These are phyloP conservation scores for Phycomyces blakesleeanus DNA, from an alignment of 192 early-diverging fungal species.

Conservation along the genomic window DNA sequence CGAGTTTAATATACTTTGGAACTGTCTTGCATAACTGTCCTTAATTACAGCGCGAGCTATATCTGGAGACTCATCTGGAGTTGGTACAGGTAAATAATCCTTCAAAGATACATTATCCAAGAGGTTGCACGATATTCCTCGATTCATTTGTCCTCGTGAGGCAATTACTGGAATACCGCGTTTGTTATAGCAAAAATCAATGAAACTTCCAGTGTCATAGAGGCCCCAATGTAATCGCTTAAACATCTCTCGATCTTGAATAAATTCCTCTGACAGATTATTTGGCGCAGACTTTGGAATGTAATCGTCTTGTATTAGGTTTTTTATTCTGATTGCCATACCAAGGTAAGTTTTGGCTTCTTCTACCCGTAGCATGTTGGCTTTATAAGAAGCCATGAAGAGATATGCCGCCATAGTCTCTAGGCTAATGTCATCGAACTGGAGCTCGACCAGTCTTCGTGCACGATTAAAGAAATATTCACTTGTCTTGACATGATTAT, in stretches of 20 bases:
- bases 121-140: neutral
- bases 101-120: neutral
- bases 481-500: neutral
- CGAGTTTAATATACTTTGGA: neutral
- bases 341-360: slow-evolving; percentile 13
- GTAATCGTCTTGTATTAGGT: neutral
- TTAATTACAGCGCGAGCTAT: slow-evolving; percentile 10
- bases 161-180: slow-evolving; percentile 14
- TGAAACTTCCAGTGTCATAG: neutral
- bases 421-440: slow-evolving; percentile 14
- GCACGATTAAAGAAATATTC: slow-evolving; percentile 21
- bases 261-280: neutral
- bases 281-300: neutral
- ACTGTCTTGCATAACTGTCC: neutral
- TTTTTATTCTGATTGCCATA: slow-evolving; percentile 16
- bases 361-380: slow-evolving; percentile 1
- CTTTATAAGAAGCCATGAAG: slow-evolving; percentile 15
- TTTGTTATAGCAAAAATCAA: slow-evolving; percentile 16
- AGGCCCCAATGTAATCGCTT: slow-evolving; percentile 11
- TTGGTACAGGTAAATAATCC: neutral
- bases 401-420: slow-evolving; percentile 11
- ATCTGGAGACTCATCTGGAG: neutral
- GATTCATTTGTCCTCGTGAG: neutral
- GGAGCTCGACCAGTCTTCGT: neutral
- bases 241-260: slow-evolving; percentile 11